Percentiles rank a stretch among this genome's conserved stretches.
phyloP scores from a whole-genome alignment of 148 eudicot species.

The Vaccinium myrtillus region DNA sequence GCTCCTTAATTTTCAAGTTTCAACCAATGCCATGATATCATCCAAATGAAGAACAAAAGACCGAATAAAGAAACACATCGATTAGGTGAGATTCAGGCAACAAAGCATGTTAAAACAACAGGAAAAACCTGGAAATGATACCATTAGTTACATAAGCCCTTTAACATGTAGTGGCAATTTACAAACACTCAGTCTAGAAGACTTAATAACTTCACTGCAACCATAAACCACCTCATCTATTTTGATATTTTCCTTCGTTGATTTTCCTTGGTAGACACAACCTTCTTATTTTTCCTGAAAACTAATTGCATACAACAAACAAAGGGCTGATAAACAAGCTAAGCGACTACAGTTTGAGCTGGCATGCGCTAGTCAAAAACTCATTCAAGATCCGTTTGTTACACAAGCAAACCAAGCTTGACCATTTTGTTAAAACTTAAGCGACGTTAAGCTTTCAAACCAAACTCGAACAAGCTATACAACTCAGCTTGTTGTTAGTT shows the following conservation, averaged over 20 bases:
- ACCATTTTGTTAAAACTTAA: too few relatives aligned
- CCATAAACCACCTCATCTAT: constrained; percentile 1
- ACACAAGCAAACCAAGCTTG: too few relatives aligned
- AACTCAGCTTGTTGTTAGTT: too few relatives aligned
- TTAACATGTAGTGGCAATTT: background rate
- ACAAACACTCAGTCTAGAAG: background rate
- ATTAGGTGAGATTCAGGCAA: background rate
- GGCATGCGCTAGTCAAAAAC: too few relatives aligned
- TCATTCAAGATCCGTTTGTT: too few relatives aligned
- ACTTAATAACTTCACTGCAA: background rate
- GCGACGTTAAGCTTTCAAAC: too few relatives aligned
- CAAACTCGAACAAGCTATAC: too few relatives aligned
- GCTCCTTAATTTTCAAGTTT: background rate
- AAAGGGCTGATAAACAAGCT: background rate
- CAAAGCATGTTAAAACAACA: background rate
- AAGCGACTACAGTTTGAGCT: too few relatives aligned
- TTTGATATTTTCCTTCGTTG: background rate
- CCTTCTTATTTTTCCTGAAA: background rate
- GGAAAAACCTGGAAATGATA: background rate
- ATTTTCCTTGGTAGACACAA: background rate
- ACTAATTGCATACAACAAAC: background rate
- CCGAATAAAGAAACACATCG: background rate
- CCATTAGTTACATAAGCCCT: background rate
- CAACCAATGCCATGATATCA: background rate
- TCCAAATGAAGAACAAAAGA: background rate